Conservation (phyloP, 768 basidiomycete species). For the Fomitopsis pulvina region DNA sequence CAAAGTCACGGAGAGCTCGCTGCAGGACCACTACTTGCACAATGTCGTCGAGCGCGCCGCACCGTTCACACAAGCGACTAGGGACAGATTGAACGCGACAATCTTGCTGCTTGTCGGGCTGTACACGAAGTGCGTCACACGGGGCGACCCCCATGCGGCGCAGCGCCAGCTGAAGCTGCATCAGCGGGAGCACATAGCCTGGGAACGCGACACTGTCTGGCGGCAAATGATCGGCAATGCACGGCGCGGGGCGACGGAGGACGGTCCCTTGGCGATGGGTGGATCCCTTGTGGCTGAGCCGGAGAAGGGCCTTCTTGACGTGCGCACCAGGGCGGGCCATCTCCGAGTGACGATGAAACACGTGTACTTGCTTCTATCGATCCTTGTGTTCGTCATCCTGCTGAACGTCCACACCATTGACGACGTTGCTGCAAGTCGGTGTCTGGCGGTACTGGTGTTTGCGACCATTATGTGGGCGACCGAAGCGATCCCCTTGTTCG, state of each 20-base stretch:
- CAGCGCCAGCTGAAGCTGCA: constrained; percentile 79
- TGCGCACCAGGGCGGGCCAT: constrained; percentile 61
- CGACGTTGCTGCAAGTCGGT: constrained; percentile 71
- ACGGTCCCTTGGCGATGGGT: constrained; percentile 14
- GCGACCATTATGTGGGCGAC: constrained; percentile 95
- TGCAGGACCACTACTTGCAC: constrained; percentile 75
- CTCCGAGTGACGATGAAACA: constrained; percentile 61
- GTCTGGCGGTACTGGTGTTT: constrained; percentile 84
- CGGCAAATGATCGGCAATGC: constrained; percentile 87
- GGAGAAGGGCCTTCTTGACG: constrained; percentile 29
- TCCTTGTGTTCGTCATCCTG: constrained; percentile 51
- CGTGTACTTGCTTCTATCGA: constrained; percentile 50
- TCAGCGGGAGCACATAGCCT: constrained; percentile 90
- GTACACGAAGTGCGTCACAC: constrained; percentile 82
- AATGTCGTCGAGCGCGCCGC: constrained; percentile 55
- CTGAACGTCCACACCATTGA: constrained; percentile 57
- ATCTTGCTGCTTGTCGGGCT: constrained; percentile 57
- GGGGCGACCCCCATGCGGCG: constrained; percentile 61
- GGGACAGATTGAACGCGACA: constrained; percentile 52
- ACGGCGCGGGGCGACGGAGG: constrained; percentile 49
- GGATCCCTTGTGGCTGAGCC: constrained; percentile 37
- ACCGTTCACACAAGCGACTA: constrained; percentile 65
- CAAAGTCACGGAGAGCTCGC: constrained; percentile 80
- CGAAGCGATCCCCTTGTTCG: constrained; percentile 96
- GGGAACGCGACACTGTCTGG: constrained; percentile 98